phyloP scores from a whole-genome alignment of 371 early-diverging fungal species.

The Mucor mucedo region DNA sequence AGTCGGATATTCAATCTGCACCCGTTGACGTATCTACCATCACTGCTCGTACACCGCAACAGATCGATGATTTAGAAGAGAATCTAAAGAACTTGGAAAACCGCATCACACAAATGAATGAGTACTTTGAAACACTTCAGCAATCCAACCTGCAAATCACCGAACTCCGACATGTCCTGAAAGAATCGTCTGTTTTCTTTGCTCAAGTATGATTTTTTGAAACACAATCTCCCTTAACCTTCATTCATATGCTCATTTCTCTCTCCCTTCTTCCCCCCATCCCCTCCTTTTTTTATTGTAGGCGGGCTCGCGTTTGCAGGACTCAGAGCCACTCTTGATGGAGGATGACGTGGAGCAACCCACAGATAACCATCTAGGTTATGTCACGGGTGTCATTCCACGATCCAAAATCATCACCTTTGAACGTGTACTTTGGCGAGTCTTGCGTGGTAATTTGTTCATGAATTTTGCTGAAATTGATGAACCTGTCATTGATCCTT shows the following conservation, averaged over 20 bases:
- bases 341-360: slow-evolving; percentile 52
- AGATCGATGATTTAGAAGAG: slow-evolving; percentile 92
- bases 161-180: slow-evolving; percentile 87
- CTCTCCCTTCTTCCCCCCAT: not conserved
- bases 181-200: slow-evolving; percentile 84
- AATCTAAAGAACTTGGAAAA: slow-evolving; percentile 79
- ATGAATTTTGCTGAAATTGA: slow-evolving; percentile 94
- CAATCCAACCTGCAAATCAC: slow-evolving; percentile 83
- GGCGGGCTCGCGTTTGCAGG: slow-evolving; percentile 19
- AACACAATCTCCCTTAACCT: too few species aligned
- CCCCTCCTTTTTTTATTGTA: not conserved
- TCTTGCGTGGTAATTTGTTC: slow-evolving; percentile 95
- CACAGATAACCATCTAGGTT: slow-evolving; percentile 50
- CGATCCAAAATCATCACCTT: slow-evolving; percentile 85
- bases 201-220: slow-evolving; percentile 55
- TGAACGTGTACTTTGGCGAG: slow-evolving; percentile 95
- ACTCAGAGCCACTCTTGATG: slow-evolving; percentile 60
- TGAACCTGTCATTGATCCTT: slow-evolving; percentile 84
- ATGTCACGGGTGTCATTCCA: slow-evolving; percentile 92
- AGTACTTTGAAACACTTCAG: slow-evolving; percentile 82
- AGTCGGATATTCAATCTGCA: slow-evolving; percentile 73
- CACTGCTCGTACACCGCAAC: slow-evolving; percentile 81
- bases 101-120: slow-evolving; percentile 85
- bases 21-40: slow-evolving; percentile 49
- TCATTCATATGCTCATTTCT: too few species aligned